phyloP scores from a whole-genome alignment of 2,329 filamentous ascomycete species.

The Coniella lustricola region DNA sequence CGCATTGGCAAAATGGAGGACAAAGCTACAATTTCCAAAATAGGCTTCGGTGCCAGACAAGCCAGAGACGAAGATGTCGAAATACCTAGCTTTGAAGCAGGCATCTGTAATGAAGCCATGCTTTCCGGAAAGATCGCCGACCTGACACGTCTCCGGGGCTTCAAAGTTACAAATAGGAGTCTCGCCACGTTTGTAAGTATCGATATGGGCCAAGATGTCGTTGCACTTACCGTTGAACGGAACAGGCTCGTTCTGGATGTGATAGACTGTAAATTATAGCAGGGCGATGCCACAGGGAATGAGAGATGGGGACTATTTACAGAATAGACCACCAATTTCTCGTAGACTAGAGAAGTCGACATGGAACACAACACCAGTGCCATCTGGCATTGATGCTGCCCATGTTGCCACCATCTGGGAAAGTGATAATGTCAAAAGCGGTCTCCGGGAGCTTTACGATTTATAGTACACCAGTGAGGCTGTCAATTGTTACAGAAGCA shows the following conservation, averaged over 20 bases:
- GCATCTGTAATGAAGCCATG: constrained; percentile 52
- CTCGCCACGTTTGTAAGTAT: constrained; percentile 62
- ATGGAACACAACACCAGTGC: constrained; percentile 26
- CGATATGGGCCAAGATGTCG: constrained; percentile 58
- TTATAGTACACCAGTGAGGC: constrained; percentile 10
- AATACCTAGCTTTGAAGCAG: constrained; percentile 43
- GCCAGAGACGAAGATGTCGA: constrained; percentile 53
- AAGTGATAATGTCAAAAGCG: constrained; percentile 9
- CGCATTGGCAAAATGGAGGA: constrained; percentile 57
- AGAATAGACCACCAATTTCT: constrained; percentile 25
- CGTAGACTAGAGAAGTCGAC: constrained; percentile 27
- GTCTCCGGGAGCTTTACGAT: constrained; percentile 7
- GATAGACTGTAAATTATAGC: constrained; percentile 50
- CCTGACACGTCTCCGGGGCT: constrained; percentile 59
- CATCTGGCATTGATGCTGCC: constrained; percentile 24
- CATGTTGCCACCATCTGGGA: constrained; percentile 12
- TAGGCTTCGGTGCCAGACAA: constrained; percentile 44
- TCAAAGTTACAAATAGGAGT: constrained; percentile 50
- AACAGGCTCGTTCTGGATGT: constrained; percentile 62
- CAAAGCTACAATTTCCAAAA: constrained; percentile 59
- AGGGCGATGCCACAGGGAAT: constrained; percentile 10
- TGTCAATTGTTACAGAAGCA: constrained; percentile 10
- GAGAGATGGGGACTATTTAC: constrained; percentile 23
- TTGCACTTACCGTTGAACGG: constrained; percentile 65
- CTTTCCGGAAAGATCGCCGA: constrained; percentile 72